Percentiles rank a stretch among this genome's conserved stretches.
phyloP scores from a whole-genome alignment of 2,329 filamentous ascomycete species.

The Stemphylium beticola region DNA sequence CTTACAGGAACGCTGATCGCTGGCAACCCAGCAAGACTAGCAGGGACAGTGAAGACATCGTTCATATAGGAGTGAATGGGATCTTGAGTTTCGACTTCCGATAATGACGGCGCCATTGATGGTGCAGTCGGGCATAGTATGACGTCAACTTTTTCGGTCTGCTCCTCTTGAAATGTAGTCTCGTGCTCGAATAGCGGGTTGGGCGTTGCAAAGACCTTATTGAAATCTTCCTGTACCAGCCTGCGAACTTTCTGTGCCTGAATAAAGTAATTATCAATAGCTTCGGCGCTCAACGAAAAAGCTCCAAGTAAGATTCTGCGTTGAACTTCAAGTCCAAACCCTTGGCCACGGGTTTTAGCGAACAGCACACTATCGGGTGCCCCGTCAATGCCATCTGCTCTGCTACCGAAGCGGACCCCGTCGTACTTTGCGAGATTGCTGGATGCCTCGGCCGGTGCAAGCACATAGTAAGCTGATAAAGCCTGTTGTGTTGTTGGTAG shows the following conservation, averaged over 20 bases:
- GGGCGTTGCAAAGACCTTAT: conserved; percentile 71
- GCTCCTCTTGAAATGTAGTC: conserved; percentile 34
- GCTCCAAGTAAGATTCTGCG: conserved; percentile 87
- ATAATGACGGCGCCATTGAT: conserved; percentile 70
- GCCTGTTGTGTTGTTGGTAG: conserved; percentile 85
- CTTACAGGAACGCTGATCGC: conserved; percentile 80
- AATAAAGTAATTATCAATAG: conserved; percentile 96
- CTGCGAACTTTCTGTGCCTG: conserved; percentile 88
- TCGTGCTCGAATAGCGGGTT: conserved; percentile 67
- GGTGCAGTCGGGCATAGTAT: conserved; percentile 88
- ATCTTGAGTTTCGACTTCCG: conserved; percentile 61
- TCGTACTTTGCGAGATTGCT: conserved; percentile 98
- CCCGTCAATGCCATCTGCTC: conserved; percentile 61
- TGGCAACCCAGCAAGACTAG: conserved; percentile 88
- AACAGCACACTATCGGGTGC: conserved; percentile 65
- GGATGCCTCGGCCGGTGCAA: conserved; percentile 92
- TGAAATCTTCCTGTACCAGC: conserved; percentile 85
- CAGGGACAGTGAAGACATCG: conserved; percentile 94
- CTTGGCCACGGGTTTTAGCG: conserved; percentile 72
- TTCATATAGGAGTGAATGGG: conserved; percentile 84
- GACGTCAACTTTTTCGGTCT: conserved; percentile 76
- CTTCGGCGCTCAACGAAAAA: conserved; percentile 86
- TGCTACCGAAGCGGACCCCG: conserved; percentile 85
- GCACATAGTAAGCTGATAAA: conserved; percentile 90
- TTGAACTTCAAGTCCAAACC: conserved; percentile 85